phyloP scores from a whole-genome alignment of 1,139 yeast species.

The Kodamaea ohmeri region DNA sequence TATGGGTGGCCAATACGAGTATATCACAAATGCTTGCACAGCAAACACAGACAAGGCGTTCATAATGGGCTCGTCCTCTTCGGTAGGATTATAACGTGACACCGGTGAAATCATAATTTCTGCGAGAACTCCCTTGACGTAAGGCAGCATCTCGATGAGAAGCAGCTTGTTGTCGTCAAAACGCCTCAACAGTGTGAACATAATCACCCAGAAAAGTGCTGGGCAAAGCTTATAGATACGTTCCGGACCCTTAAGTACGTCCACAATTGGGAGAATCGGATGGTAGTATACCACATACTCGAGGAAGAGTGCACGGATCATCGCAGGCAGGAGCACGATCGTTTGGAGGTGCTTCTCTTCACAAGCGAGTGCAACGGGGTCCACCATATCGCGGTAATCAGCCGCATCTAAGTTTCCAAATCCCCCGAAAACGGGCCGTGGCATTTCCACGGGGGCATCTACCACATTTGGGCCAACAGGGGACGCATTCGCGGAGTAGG shows the following conservation, averaged over 20 bases:
- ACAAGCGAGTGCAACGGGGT: conserved; percentile 38
- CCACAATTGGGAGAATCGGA: conserved; percentile 84
- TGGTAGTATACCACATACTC: conserved; percentile 79
- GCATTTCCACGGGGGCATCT: background rate
- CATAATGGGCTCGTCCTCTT: conserved; percentile 72
- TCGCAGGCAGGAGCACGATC: conserved; percentile 56
- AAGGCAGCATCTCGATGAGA: conserved; percentile 58
- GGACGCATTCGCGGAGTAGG: background rate
- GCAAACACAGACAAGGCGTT: conserved; percentile 93
- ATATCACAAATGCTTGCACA: conserved; percentile 85
- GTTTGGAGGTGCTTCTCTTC: conserved; percentile 68
- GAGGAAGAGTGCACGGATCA: conserved; percentile 60
- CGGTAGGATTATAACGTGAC: conserved; percentile 74
- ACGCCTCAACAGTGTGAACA: conserved; percentile 76
- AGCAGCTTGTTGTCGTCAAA: conserved; percentile 40
- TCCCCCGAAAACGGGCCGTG: background rate
- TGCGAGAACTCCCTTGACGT: conserved; percentile 73
- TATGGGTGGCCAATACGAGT: conserved; percentile 93
- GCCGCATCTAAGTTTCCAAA: conserved; percentile 4
- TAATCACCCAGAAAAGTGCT: conserved; percentile 88
- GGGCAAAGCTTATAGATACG: conserved; percentile 76
- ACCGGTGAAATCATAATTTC: conserved; percentile 90
- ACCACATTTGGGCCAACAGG: background rate
- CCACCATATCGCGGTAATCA: conserved; percentile 3
- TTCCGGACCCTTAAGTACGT: conserved; percentile 78